These are phyloP conservation scores for Eragrostis nindensis DNA, from an alignment of 176 grass and related monocot species.

Conservation along the genomic window DNA sequence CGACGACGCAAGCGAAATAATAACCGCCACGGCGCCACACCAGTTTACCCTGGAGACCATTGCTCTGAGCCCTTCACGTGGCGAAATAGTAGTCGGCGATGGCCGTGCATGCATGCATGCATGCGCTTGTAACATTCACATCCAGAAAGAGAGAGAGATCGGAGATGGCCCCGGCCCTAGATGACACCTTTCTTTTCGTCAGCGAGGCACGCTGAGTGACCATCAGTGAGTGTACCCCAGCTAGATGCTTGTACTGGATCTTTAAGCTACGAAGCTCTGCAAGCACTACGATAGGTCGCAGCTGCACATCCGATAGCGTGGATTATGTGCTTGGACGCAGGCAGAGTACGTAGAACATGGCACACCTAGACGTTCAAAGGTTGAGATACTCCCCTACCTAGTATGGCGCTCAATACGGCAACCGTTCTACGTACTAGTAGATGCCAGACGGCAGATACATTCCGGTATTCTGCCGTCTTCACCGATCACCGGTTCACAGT, in stretches of 20 bases:
- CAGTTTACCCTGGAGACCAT: conserved; percentile 49
- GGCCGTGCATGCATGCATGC: conserved; percentile 24
- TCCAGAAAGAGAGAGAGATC: neutral
- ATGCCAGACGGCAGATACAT: no score
- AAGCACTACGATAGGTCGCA: neutral
- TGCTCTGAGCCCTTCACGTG: conserved; percentile 57
- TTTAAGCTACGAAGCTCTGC: neutral
- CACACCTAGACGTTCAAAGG: neutral
- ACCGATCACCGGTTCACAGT: no score
- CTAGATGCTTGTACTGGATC: conserved; percentile 47
- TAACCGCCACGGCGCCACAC: neutral
- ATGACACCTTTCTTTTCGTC: conserved; percentile 36
- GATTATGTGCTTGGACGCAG: neutral
- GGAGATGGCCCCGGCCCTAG: conserved; percentile 12
- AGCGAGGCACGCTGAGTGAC: conserved; percentile 6
- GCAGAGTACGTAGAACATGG: neutral
- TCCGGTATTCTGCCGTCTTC: no score
- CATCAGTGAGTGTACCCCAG: neutral
- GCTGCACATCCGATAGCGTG: neutral
- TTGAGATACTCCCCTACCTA: no score
- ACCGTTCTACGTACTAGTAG: no score
- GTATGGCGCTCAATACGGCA: no score
- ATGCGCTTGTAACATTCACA: neutral
- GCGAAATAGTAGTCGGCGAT: conserved; percentile 38
- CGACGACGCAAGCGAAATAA: neutral